Percentiles rank a stretch among this genome's conserved stretches.
phyloP scores from a whole-genome alignment of 805 yeast species.

The Yamadazyma paraphyllophila region DNA sequence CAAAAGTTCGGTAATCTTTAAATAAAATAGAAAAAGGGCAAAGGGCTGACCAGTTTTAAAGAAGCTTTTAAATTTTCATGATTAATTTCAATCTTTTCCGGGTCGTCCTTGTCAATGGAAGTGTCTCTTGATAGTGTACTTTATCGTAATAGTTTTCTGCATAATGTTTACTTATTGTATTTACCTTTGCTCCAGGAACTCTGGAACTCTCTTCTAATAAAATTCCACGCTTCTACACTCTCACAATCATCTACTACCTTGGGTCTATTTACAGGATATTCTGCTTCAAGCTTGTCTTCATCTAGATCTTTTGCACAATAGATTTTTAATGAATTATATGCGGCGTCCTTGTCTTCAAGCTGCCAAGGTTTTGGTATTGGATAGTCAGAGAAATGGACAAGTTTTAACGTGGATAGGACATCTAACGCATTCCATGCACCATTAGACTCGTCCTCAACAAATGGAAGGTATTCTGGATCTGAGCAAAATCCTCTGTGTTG shows the following conservation, averaged over 20 bases:
- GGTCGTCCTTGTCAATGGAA: no score
- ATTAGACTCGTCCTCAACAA: constrained; percentile 14
- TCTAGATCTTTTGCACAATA: constrained; percentile 22
- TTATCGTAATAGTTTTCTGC: no score
- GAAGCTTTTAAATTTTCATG: no score
- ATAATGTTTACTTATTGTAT: no score
- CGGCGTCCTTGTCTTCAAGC: constrained; percentile 18
- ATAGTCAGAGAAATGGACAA: constrained; percentile 63
- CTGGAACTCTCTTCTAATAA: constrained; percentile 22
- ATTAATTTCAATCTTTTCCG: no score
- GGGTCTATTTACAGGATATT: constrained; percentile 25
- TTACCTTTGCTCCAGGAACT: constrained; percentile 1
- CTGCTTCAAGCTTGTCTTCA: constrained; percentile 11
- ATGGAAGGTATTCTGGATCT: constrained; percentile 44
- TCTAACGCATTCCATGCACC: constrained; percentile 33
- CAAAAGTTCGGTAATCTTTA: no score
- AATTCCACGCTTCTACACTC: constrained; percentile 30
- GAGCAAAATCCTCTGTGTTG: constrained; percentile 41
- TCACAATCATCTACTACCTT: constrained; percentile 25
- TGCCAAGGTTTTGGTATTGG: constrained; percentile 71
- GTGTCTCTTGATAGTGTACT: no score
- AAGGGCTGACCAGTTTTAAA: no score
- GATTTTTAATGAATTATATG: constrained; percentile 25
- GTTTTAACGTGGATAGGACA: constrained; percentile 32
- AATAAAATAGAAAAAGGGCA: no score